Conservation (phyloP, 306 rosid genomes). For the Pyrus betulifolia region DNA sequence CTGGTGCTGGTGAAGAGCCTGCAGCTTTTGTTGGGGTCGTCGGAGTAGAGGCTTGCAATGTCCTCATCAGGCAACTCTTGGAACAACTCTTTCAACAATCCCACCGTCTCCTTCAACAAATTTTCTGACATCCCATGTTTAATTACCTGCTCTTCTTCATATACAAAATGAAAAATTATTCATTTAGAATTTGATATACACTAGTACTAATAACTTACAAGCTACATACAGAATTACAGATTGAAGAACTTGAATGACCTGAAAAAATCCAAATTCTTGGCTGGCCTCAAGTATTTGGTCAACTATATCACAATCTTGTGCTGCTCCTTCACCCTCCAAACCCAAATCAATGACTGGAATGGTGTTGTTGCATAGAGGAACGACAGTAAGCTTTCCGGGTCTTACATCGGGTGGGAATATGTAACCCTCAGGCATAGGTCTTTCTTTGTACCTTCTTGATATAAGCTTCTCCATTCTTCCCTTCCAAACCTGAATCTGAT, state of each 20-base stretch:
- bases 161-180: too few species aligned
- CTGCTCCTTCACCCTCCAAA: neutral
- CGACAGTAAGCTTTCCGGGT: neutral
- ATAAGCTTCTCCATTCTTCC: neutral
- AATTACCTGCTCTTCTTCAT: neutral
- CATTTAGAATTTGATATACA: too few species aligned
- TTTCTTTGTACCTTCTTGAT: neutral
- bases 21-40: constrained; percentile 14
- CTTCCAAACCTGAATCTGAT: neutral
- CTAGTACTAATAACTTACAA: neutral
- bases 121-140: constrained; percentile 13
- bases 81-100: constrained; percentile 5
- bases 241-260: neutral
- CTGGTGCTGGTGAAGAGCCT: constrained; percentile 5
- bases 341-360: constrained; percentile 7
- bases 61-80: constrained; percentile 9
- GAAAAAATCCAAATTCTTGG: constrained; percentile 16
- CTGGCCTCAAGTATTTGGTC: constrained; percentile 4
- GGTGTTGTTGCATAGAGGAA: neutral
- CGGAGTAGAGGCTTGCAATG: constrained; percentile 5
- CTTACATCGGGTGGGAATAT: constrained; percentile 7
- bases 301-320: neutral
- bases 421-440: neutral
- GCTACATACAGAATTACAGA: too few species aligned
- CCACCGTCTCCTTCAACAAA: neutral